Base-by-base conservation (phyloP, 192 early-diverging fungal species). In the Linnemannia schmuckeri region DNA sequence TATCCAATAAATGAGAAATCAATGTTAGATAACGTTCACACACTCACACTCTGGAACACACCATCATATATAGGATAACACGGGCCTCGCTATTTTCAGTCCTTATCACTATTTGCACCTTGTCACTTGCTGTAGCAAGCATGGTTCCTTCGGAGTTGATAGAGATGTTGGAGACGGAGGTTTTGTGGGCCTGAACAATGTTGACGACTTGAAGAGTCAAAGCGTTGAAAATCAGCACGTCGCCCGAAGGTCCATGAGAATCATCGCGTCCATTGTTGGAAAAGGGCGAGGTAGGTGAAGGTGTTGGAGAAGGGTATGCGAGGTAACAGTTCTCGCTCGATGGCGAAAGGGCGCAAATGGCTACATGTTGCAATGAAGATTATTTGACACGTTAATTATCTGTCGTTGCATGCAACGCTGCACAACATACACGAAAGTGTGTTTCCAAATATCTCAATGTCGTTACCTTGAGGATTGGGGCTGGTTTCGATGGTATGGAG, bases 181-280 rank as follows among this genome's bases (percentile, higher is more conserved):
- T 95, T 89, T 99, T 99, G 89, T 98, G 97, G 0, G 98, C 98
- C 85, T 95, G 95, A 66, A 99, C 94, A 70, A 98, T 97, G 76
- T 96, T 97, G 63, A 98, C 94, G 17, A 96, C 93, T 85, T 98
- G 97, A 30, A 97, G 91, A 47, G 91, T 90, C 33, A 97, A 89
- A 22, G 96, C 95, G 84, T 99, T 97, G 85, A 98, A 98, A 18
- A 98, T 91, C 80, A 96, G 92, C n/a, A 98, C 93, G 66, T 97
- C 96, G 9, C 97, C 96, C 37, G 91, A 91, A 37, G 92, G 83
- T 78, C 76, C 41, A 22, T 89, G 55, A 76, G 90, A 42, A 79
- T 91, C 63, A 80, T 91, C 88, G 87, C 92, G 73, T 70, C 52
- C 38, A 79, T 79, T 71, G 84, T 80, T 52, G 74, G 94, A 75